A percentile compares a stretch with the other conserved stretches of the same genome.
phyloP scores from a whole-genome alignment of 805 yeast genomes.

The Suhomyces xylopsoci region DNA sequence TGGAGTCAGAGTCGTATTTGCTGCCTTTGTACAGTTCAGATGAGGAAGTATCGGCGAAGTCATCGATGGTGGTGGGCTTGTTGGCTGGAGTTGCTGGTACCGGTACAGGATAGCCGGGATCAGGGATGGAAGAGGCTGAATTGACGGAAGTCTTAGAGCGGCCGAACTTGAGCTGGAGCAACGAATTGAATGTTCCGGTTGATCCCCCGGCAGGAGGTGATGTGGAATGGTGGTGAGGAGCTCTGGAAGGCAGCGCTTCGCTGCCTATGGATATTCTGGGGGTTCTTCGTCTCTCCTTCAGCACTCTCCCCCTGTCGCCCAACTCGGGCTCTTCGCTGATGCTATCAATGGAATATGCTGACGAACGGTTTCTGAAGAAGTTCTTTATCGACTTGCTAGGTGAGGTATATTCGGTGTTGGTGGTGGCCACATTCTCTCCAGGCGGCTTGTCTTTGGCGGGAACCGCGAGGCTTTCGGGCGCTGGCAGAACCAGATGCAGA shows the following conservation, averaged over 20 bases:
- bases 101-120: background rate
- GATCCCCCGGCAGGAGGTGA: background rate
- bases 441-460: background rate
- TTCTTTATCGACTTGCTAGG: conserved; percentile 26
- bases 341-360: conserved; percentile 23
- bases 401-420: conserved; percentile 16
- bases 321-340: conserved; percentile 20
- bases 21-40: conserved; percentile 7
- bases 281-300: background rate
- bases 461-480: background rate
- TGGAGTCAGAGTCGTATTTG: conserved; percentile 23
- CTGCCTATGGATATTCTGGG: conserved; percentile 6
- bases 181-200: conserved; percentile 8
- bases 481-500: background rate
- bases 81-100: conserved; percentile 6
- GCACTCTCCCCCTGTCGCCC: background rate
- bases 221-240: background rate
- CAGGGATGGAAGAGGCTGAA: conserved; percentile 2
- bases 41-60: conserved; percentile 40
- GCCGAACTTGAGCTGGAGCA: conserved; percentile 20
- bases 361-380: conserved; percentile 21
- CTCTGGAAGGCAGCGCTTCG: conserved; percentile 5
- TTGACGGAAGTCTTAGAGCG: conserved; percentile 16
- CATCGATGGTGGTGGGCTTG: conserved; percentile 24
- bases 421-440: background rate